Evolutionary conservation across 768 basidiomycete species (phyloP).

Genomic region (Boletus eberwhitei): DNA sequence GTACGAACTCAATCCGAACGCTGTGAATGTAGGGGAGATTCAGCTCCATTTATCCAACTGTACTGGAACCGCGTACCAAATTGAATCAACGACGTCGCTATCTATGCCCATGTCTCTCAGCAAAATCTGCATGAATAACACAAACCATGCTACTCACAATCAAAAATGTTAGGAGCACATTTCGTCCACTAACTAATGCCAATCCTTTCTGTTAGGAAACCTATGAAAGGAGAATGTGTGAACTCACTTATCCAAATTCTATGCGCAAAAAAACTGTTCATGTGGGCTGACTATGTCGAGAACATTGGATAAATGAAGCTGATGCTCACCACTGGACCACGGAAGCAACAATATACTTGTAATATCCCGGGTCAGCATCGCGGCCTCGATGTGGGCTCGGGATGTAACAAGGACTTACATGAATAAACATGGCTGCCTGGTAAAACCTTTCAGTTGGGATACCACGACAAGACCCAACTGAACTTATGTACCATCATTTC

Average conservation of each 20-base stretch:
- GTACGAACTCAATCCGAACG: slow-evolving; percentile 2
- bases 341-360: not conserved
- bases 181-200: slow-evolving; percentile 3
- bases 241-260: slow-evolving; percentile 14
- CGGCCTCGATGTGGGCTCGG: not conserved
- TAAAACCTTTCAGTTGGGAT: not conserved
- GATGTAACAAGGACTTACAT: not conserved
- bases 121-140: not conserved
- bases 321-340: slow-evolving; percentile 7
- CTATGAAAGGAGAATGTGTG: not conserved
- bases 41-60: not conserved
- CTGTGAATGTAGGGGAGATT: not conserved
- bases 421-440: not conserved
- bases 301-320: not conserved
- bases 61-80: not conserved
- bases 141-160: not conserved
- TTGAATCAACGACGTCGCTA: not conserved
- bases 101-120: not conserved
- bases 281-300: not conserved
- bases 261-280: slow-evolving; percentile 8
- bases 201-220: not conserved
- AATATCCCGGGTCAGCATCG: not conserved
- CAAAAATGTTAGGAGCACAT: not conserved
- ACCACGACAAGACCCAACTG: not conserved
- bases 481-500: not conserved